Evolutionary conservation across 495 filamentous ascomycete genomes (phyloP), one percentile per base, ranked within the genome.

Genomic region (Massariosphaeria phaeospora): DNA sequence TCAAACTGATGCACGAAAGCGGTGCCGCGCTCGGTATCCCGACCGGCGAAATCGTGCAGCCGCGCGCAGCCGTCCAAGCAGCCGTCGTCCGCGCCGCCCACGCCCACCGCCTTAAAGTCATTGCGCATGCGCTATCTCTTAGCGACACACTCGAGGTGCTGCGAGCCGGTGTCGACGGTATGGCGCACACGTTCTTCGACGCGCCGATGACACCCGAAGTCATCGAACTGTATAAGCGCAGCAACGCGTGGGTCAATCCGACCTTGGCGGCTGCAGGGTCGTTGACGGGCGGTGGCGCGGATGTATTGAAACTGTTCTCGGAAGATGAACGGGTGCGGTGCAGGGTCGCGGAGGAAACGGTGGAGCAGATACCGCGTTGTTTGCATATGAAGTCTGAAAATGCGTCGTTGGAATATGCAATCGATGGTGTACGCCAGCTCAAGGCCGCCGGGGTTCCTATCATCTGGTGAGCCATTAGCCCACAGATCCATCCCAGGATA

Each of bases 1-100:
- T 70, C 61, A 72, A 72, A 43, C 56, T 72, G 42, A 68, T 72
- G 64, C 66, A 69, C 47, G 69, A 72, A 44, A n/a, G n/a, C n/a
- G n/a, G n/a, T n/a, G n/a, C n/a, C n/a, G n/a, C n/a, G n/a, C n/a
- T n/a, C n/a, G n/a, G n/a, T n/a, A n/a, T n/a, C n/a, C n/a, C n/a
- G n/a, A n/a, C n/a, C n/a, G n/a, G n/a, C n/a, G n/a, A n/a, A n/a
- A n/a, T n/a, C n/a, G n/a, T n/a, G n/a, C n/a, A n/a, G n/a, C n/a
- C n/a, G n/a, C n/a, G n/a, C n/a, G n/a, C n/a, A n/a, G n/a, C n/a
- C n/a, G n/a, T n/a, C n/a, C n/a, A n/a, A n/a, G n/a, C n/a, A n/a
- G n/a, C n/a, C n/a, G n/a, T n/a, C n/a, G n/a, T n/a, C n/a, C n/a
- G n/a, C n/a, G n/a, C n/a, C n/a, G n/a, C n/a, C n/a, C n/a, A n/a